Conservation (phyloP, 2,329 filamentous ascomycete genomes). For the Colletotrichum australisinense region DNA sequence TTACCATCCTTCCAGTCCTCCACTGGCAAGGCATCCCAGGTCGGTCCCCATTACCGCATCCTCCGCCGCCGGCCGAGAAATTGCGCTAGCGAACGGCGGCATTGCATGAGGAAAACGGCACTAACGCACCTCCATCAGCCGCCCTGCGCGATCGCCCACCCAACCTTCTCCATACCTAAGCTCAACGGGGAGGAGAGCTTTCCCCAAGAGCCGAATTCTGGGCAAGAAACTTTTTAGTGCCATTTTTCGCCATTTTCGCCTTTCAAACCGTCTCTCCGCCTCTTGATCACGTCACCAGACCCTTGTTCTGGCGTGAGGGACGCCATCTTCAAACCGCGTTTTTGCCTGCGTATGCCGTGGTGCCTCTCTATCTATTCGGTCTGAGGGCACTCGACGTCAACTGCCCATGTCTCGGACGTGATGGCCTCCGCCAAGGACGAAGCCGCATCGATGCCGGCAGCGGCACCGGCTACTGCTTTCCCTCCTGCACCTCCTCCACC, state of each 20-base stretch:
- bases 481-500: constrained; percentile 5
- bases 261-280: background rate
- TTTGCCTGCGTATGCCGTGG: no score
- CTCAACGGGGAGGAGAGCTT: background rate
- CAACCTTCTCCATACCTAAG: background rate
- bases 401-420: constrained; percentile 23
- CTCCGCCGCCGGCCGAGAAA: background rate
- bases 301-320: constrained; percentile 30
- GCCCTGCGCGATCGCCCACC: constrained; percentile 8
- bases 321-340: background rate
- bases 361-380: background rate
- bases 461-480: background rate
- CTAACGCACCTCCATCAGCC: constrained; percentile 21
- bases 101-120: constrained; percentile 17
- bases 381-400: constrained; percentile 9
- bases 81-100: constrained; percentile 3
- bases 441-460: constrained; percentile 16
- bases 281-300: constrained; percentile 43
- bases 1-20: background rate
- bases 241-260: background rate
- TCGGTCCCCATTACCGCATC: background rate
- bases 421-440: constrained; percentile 29
- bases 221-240: background rate
- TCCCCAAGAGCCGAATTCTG: constrained; percentile 7
- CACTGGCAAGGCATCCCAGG: background rate